Conservation (phyloP, 2,329 filamentous ascomycete genomes). For the Ophiostoma perfectum region DNA sequence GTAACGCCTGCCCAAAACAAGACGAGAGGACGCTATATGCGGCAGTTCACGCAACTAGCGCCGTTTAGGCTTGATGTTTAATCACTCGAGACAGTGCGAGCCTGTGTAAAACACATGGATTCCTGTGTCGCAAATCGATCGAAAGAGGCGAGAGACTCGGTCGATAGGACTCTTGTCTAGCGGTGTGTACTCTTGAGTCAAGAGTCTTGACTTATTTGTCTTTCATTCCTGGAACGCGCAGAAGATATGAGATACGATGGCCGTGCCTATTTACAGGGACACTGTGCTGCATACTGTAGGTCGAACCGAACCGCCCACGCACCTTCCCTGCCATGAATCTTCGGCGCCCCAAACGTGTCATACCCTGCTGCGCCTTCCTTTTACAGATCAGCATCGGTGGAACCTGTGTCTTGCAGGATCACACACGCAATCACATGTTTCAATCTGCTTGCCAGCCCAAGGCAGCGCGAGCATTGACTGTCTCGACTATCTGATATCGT, state of each 20-base stretch:
- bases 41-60: constrained; percentile 20
- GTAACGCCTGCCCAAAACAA: neutral
- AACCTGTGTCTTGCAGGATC: neutral
- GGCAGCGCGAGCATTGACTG: neutral
- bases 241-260: neutral
- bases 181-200: no score
- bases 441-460: neutral
- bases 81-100: constrained; percentile 3
- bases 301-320: neutral
- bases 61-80: neutral
- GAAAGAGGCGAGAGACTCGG: no score
- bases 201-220: no score
- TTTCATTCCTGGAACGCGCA: no score
- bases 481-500: neutral
- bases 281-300: neutral
- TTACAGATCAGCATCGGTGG: neutral
- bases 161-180: no score
- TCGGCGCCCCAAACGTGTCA: constrained; percentile 6
- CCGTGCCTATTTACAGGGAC: neutral
- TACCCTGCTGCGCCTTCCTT: constrained; percentile 4
- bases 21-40: constrained; percentile 9
- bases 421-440: constrained; percentile 3
- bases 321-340: neutral
- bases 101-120: neutral
- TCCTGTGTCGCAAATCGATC: neutral